Evolutionary conservation across 768 basidiomycete species (phyloP), one percentile per base, ranked within the genome.

Genomic region (Collybia nuda): DNA sequence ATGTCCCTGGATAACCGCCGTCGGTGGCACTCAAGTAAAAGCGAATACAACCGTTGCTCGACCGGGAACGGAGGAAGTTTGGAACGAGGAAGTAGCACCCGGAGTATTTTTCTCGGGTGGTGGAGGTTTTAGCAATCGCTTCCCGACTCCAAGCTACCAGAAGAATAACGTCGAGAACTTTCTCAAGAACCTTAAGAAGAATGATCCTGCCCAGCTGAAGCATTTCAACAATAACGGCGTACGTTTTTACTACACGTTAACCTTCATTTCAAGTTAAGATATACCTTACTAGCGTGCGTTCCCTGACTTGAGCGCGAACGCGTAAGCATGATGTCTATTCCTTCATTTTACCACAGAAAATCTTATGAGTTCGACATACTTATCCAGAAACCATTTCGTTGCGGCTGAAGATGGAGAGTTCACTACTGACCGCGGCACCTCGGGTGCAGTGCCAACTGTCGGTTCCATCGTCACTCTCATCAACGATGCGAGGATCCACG

Each of bases 21-120:
- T 80, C 12, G 77, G 78, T 9, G 77, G 73, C 22, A 78, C 77
- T 1, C 73, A 73, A 54, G 58, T 78, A 21, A 69, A 70, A 18
- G 62, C 68, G 3, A 66, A 66, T 28, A 44, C 60, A 2, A 69
- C 64, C 5, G 66, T 24, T 23, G 24, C 66, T 14, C 58, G 44
- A 38, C 57, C 56, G 11, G 51, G 65, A 40, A 56, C 59, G 21
- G 65, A 69, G 50, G 65, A 64, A 35, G 66, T 67, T n/a, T 66
- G 65, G 60, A 66, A 63, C 23, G 52, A 61, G 37, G 59, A 62
- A 18, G 37, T 60, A 18, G 64, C 63, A 21, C 65, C 65, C 50
- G 68, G 67, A 0, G 58, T 64, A 54, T 67, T 65, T 48, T 55
- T 71, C 65, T 70, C 66, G 5, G 62, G 66, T n/a, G 64, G 67